Conservation (phyloP, 2,329 filamentous ascomycete species). For the Colletotrichum lentis region DNA sequence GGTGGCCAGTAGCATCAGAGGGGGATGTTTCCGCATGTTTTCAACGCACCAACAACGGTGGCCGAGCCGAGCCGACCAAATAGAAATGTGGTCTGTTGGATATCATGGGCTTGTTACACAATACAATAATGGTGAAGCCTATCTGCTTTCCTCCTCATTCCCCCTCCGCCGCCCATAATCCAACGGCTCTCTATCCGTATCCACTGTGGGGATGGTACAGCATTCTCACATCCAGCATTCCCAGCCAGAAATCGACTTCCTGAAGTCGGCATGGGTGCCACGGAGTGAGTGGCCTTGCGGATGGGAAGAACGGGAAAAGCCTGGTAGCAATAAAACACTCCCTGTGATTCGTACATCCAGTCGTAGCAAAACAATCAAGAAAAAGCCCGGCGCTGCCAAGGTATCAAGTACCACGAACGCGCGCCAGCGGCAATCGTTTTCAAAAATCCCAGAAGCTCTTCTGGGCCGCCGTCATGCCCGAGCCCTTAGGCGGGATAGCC, state of each 20-base stretch:
- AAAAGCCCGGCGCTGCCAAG: neutral
- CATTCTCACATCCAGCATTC: constrained; percentile 20
- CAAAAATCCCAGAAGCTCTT: constrained; percentile 61
- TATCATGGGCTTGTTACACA: constrained; percentile 35
- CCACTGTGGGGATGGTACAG: constrained; percentile 3
- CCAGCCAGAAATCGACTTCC: neutral
- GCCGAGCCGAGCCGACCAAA: neutral
- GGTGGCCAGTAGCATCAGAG: too few species aligned
- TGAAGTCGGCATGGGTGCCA: neutral
- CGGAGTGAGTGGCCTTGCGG: neutral
- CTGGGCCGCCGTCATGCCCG: constrained; percentile 43
- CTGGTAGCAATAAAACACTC: constrained; percentile 30
- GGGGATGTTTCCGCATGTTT: too few species aligned
- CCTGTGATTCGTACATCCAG: constrained; percentile 48
- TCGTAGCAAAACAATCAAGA: constrained; percentile 40
- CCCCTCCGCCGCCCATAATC: constrained; percentile 16
- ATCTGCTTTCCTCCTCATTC: constrained; percentile 7
- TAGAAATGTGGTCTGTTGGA: constrained; percentile 34
- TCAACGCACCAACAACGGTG: too few species aligned
- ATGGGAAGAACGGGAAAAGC: constrained; percentile 34
- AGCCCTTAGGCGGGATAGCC: constrained; percentile 52
- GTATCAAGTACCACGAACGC: constrained; percentile 22
- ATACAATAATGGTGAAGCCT: constrained; percentile 25
- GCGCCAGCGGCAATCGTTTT: constrained; percentile 24
- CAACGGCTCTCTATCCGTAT: constrained; percentile 14